Base-by-base conservation (phyloP, 139 green algal genomes). In the Nannochloris sp. region DNA sequence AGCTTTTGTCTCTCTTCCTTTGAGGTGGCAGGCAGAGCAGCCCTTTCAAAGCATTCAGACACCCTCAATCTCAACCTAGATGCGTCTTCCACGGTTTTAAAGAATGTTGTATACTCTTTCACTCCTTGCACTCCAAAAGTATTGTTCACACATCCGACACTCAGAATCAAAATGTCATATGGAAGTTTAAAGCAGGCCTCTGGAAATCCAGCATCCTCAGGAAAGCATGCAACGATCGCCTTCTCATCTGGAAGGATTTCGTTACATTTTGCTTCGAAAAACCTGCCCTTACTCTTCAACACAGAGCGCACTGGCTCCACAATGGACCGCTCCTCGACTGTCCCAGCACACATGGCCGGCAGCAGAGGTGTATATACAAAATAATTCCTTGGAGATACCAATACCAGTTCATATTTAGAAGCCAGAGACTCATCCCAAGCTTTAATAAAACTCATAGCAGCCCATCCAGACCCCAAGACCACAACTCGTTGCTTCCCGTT, bases 321-420 rank as follows among this genome's bases (percentile, higher is more conserved):
- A 25, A 97, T 95, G 59, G 84, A 93, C 6, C 91, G 76, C 74
- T 94, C 84, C 73, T 96, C 91, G 56, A 93, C 82, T 4, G 90
- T 94, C 3, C 91, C 91, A 3, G 84, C 87, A 9, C 84, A 84
- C 31, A 92, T 86, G 12, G 87, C 85, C 2, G 91, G 91, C 65
- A 98, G 80, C 48, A 98, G 83, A 16, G 92, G 91, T 13, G 91
- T 98, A 82, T 96, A 96, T 20, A 98, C 79, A 69, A 98, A 97
- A 82, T 96, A 97, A 76, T 95, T 97, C n/a, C 90, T 72, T 0
- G 90, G 90, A 29, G 59, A 72, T 29, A 82, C 61, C 25, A 82
- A 23, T 4, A 57, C 46, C 36, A 82, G 23, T 20, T 82, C 74
- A 48, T 82, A 82, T 36, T 58, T 59, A 10, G 55, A 64, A 3